Percentiles rank a stretch among this genome's conserved stretches.
These are phyloP conservation scores for Monarda citriodora DNA, from an alignment of 305 asterid genomes.

Conservation along the genomic window DNA sequence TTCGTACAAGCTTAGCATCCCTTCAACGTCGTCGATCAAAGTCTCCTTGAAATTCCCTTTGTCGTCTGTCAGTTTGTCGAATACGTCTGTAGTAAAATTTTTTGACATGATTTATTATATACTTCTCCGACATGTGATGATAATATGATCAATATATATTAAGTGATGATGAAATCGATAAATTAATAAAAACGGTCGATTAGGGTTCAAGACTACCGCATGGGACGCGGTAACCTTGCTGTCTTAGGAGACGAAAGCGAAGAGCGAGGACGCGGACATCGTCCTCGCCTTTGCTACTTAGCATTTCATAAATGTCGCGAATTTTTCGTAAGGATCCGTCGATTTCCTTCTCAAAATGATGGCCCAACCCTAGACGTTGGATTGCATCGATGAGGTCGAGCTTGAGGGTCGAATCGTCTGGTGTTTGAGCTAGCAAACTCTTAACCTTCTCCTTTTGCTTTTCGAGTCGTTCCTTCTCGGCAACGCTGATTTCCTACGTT, in stretches of 20 bases:
- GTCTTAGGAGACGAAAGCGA: slow-evolving; percentile 39
- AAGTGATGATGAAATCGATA: too few species aligned
- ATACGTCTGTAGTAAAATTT: slow-evolving; percentile 24
- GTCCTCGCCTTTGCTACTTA: background rate
- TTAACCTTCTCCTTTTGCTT: slow-evolving; percentile 23
- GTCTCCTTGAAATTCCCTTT: slow-evolving; percentile 23
- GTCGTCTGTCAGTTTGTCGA: slow-evolving; percentile 21
- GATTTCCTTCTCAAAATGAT: slow-evolving; percentile 40
- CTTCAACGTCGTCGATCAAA: slow-evolving; percentile 16
- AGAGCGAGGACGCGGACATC: slow-evolving; percentile 32
- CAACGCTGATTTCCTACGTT: slow-evolving; percentile 16
- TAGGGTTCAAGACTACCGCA: slow-evolving; percentile 15
- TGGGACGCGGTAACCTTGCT: slow-evolving; percentile 33
- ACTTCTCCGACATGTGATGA: too few species aligned
- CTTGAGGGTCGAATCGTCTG: slow-evolving; percentile 14
- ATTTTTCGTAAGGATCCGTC: slow-evolving; percentile 17
- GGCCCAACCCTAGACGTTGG: slow-evolving; percentile 44
- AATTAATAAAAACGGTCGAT: background rate
- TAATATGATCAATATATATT: too few species aligned
- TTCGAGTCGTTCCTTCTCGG: slow-evolving; percentile 19
- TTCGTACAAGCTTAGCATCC: slow-evolving; percentile 40
- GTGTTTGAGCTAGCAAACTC: slow-evolving; percentile 13
- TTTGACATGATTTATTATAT: too few species aligned
- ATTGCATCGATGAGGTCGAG: slow-evolving; percentile 35
- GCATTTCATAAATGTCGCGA: background rate